phyloP scores from a whole-genome alignment of 208 protist genomes.

The Acanthamoeba triangularis region DNA sequence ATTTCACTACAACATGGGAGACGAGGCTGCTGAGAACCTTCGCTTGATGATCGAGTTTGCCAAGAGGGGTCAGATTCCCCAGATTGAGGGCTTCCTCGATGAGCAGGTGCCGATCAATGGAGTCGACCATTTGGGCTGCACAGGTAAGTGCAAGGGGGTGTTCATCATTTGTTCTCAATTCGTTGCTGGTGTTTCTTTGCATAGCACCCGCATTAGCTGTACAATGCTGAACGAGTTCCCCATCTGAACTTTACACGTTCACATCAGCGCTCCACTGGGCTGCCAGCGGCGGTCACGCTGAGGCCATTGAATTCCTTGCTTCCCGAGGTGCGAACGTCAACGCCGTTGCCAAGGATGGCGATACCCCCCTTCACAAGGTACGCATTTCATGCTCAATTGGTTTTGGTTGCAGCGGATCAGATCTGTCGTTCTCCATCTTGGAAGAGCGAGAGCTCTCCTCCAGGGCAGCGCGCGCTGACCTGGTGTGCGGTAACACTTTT shows the following conservation, averaged over 20 bases:
- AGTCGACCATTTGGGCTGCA: slow-evolving; percentile 58
- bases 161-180: neutral
- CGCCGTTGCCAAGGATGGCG: slow-evolving; percentile 54
- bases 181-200: neutral
- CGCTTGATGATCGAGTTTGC: slow-evolving; percentile 64
- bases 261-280: slow-evolving; percentile 62
- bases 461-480: neutral
- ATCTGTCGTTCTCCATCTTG: neutral
- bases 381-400: neutral
- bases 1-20: slow-evolving; percentile 12
- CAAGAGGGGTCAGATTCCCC: slow-evolving; percentile 37
- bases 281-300: slow-evolving; percentile 52
- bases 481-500: neutral
- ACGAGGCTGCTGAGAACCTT: slow-evolving; percentile 59
- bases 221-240: neutral
- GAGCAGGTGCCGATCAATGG: slow-evolving; percentile 53
- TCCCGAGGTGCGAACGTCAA: slow-evolving; percentile 23
- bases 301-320: slow-evolving; percentile 50
- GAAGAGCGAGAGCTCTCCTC: neutral
- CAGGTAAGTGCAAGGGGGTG: neutral
- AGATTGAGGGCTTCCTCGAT: slow-evolving; percentile 57
- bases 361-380: slow-evolving; percentile 69
- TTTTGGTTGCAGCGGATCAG: neutral
- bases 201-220: neutral
- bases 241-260: neutral